Evolutionary conservation across 495 filamentous ascomycete genomes (phyloP).

Genomic region (Penicillium bialowiezense): DNA sequence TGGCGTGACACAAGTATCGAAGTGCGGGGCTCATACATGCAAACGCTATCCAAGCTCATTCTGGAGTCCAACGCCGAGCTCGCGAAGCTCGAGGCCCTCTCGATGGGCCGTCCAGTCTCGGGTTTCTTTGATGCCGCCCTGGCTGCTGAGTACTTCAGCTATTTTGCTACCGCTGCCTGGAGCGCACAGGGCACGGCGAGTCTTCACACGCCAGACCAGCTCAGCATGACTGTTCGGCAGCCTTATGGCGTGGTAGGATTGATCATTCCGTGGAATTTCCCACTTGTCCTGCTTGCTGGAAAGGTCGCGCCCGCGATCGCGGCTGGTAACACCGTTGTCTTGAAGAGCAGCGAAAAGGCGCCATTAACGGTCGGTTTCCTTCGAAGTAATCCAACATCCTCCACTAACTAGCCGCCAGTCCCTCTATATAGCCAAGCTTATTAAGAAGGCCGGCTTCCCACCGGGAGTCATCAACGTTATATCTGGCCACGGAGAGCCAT

Average conservation of each 20-base stretch:
- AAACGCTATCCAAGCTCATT: slow-evolving; percentile 54
- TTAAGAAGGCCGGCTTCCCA: slow-evolving; percentile 58
- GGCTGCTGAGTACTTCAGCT: slow-evolving; percentile 21
- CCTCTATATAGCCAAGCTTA: slow-evolving; percentile 67
- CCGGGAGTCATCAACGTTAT: slow-evolving; percentile 55
- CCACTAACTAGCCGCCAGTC: slow-evolving; percentile 55
- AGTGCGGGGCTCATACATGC: slow-evolving; percentile 45
- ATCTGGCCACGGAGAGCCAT: slow-evolving; percentile 51
- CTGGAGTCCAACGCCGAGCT: slow-evolving; percentile 48
- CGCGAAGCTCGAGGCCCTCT: slow-evolving; percentile 41
- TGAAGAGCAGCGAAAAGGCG: slow-evolving; percentile 58
- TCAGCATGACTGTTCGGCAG: slow-evolving; percentile 42
- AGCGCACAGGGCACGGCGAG: slow-evolving; percentile 48
- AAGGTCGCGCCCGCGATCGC: slow-evolving; percentile 57
- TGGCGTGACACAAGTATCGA: slow-evolving; percentile 52
- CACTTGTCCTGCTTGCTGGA: slow-evolving; percentile 34
- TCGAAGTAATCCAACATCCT: slow-evolving; percentile 52
- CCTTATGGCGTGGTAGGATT: slow-evolving; percentile 31
- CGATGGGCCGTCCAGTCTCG: slow-evolving; percentile 33
- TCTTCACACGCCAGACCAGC: slow-evolving; percentile 55
- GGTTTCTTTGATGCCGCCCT: slow-evolving; percentile 17
- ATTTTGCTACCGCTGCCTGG: slow-evolving; percentile 32
- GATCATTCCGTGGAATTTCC: slow-evolving; percentile 40
- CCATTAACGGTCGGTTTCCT: slow-evolving; percentile 45
- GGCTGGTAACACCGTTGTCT: slow-evolving; percentile 56